These are phyloP conservation scores for Irpex sp. DNA, from an alignment of 1,284 basidiomycete genomes.

Conservation along the genomic window DNA sequence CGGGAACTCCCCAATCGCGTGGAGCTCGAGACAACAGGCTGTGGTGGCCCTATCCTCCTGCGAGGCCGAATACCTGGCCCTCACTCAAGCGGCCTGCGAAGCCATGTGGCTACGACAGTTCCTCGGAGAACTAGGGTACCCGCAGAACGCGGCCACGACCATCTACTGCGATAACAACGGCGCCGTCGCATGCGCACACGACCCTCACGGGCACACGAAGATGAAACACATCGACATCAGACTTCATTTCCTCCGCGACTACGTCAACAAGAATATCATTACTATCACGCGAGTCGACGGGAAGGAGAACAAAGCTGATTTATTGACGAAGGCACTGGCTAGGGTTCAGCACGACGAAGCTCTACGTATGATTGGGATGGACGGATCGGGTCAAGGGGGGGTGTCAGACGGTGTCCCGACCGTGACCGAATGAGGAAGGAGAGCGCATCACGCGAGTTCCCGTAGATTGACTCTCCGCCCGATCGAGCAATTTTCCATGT, in stretches of 20 bases:
- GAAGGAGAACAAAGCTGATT: conserved; percentile 25
- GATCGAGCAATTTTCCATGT: background rate
- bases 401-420: background rate
- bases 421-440: background rate
- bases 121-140: conserved; percentile 24
- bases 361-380: background rate
- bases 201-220: conserved; percentile 26
- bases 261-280: conserved; percentile 21
- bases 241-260: conserved; percentile 32
- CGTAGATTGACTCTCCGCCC: background rate
- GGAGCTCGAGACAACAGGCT: conserved; percentile 35
- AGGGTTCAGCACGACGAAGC: background rate
- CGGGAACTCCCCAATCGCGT: conserved; percentile 26
- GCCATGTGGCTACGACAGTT: conserved; percentile 34
- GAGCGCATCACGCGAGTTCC: background rate
- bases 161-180: conserved; percentile 30
- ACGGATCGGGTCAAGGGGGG: background rate
- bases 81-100: conserved; percentile 21
- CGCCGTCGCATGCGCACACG: conserved; percentile 25
- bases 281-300: conserved; percentile 15
- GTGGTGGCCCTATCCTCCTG: conserved; percentile 36
- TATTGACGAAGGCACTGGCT: conserved; percentile 26
- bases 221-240: conserved; percentile 37
- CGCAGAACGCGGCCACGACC: conserved; percentile 6
- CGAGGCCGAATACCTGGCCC: conserved; percentile 40